Conservation (phyloP, 805 yeast species). For the Kregervanrija fluxuum region DNA sequence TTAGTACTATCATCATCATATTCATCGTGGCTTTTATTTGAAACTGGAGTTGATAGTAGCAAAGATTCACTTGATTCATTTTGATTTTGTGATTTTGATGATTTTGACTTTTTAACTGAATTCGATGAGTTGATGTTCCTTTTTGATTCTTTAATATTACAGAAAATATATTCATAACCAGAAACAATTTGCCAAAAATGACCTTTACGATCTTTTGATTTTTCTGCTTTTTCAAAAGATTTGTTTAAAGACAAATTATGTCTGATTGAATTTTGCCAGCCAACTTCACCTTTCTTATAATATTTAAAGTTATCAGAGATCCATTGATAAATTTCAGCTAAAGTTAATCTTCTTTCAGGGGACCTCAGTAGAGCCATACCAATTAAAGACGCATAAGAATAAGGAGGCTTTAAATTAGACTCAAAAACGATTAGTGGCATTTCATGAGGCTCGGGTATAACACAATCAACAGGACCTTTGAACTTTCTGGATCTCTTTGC, state of each 20-base stretch:
- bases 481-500: slow-evolving; percentile 15
- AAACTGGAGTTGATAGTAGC: slow-evolving; percentile 6
- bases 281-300: slow-evolving; percentile 78
- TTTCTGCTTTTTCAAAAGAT: slow-evolving; percentile 84
- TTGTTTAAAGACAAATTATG: slow-evolving; percentile 90
- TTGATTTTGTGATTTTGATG: slow-evolving; percentile 1
- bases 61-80: background rate
- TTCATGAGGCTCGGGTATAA: slow-evolving; percentile 30
- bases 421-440: slow-evolving; percentile 43
- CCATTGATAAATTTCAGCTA: slow-evolving; percentile 88
- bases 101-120: slow-evolving; percentile 1
- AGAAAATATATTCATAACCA: slow-evolving; percentile 78
- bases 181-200: slow-evolving; percentile 88
- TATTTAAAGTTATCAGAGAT: slow-evolving; percentile 78
- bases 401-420: slow-evolving; percentile 70
- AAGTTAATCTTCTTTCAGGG: slow-evolving; percentile 60
- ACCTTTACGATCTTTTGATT: slow-evolving; percentile 85
- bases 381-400: slow-evolving; percentile 86
- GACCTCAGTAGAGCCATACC: slow-evolving; percentile 89
- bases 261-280: slow-evolving; percentile 97
- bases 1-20: background rate
- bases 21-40: background rate
- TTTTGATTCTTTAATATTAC: slow-evolving; percentile 52
- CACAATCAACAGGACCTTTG: slow-evolving; percentile 24
- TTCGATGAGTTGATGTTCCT: slow-evolving; percentile 11